phyloP scores from a whole-genome alignment of 345 rosid species.

The Clarkia xantiana region DNA sequence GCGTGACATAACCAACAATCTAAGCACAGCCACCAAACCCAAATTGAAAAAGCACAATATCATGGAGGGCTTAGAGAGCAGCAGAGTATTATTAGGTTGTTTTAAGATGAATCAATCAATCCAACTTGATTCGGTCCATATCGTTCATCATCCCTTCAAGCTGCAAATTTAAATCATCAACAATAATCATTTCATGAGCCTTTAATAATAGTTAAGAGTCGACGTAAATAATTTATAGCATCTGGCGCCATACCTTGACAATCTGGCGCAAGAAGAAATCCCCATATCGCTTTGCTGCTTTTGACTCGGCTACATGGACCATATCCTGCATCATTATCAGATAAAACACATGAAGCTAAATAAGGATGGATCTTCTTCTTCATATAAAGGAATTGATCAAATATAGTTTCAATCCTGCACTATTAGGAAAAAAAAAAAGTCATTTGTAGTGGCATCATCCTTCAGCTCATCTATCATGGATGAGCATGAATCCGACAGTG shows the following conservation, averaged over 20 bases:
- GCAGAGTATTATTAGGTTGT: no score
- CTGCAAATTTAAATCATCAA: constrained; percentile 18
- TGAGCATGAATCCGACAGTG: neutral
- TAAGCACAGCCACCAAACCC: no score
- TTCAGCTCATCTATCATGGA: no score
- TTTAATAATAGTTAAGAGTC: neutral
- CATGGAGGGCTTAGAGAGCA: no score
- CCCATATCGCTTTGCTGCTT: constrained; percentile 57
- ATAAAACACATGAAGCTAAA: neutral
- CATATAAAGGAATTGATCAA: no score
- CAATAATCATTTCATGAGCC: neutral
- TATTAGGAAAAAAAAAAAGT: no score
- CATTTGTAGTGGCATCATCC: no score
- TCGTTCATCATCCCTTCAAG: constrained; percentile 82
- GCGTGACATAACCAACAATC: no score
- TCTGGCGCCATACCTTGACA: constrained; percentile 45
- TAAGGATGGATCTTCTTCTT: no score
- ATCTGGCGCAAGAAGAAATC: constrained; percentile 91
- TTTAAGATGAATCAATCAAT: no score
- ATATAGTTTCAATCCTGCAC: no score
- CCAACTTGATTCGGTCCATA: constrained; percentile 70
- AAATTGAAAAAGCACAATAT: no score
- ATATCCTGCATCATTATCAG: constrained; percentile 46
- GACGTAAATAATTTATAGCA: neutral
- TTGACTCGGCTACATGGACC: constrained; percentile 66